These are phyloP conservation scores for Carex littledalei DNA, from an alignment of 176 grass and related monocot genomes.

Conservation along the genomic window DNA sequence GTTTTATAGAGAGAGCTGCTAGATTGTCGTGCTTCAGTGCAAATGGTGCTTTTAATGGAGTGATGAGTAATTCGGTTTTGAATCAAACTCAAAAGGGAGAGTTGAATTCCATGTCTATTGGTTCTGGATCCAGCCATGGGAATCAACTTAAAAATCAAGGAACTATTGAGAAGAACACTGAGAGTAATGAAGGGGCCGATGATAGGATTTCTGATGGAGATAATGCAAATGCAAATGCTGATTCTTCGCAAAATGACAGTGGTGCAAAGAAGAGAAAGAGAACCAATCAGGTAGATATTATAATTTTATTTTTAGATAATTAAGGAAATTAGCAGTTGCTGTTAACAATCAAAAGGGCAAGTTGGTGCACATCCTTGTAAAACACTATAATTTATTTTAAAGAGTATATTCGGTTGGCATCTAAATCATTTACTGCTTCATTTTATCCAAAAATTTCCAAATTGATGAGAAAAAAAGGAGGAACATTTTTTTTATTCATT, in stretches of 20 bases:
- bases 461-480: not conserved
- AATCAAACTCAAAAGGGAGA: constrained; percentile 18
- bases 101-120: constrained; percentile 18
- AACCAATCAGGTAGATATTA: constrained; percentile 46
- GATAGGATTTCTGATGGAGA: constrained; percentile 36
- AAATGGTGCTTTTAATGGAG: constrained; percentile 20
- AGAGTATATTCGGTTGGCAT: not conserved
- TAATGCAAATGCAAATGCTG: constrained; percentile 39
- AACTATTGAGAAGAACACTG: constrained; percentile 18
- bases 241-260: constrained; percentile 66
- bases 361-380: not conserved
- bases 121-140: constrained; percentile 24
- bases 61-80: constrained; percentile 12
- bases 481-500: not conserved
- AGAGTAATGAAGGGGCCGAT: constrained; percentile 31
- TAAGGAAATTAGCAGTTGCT: not conserved
- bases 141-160: constrained; percentile 9
- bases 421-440: not conserved
- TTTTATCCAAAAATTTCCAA: not conserved
- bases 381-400: not conserved
- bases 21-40: constrained; percentile 62
- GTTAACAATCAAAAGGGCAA: not conserved
- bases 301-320: not conserved
- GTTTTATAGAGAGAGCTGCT: constrained; percentile 72
- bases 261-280: constrained; percentile 67